A percentile compares a stretch with the other conserved stretches of the same genome.
phyloP scores from a whole-genome alignment of 2,329 filamentous ascomycete species.

The Sphaerulina vaccinii region DNA sequence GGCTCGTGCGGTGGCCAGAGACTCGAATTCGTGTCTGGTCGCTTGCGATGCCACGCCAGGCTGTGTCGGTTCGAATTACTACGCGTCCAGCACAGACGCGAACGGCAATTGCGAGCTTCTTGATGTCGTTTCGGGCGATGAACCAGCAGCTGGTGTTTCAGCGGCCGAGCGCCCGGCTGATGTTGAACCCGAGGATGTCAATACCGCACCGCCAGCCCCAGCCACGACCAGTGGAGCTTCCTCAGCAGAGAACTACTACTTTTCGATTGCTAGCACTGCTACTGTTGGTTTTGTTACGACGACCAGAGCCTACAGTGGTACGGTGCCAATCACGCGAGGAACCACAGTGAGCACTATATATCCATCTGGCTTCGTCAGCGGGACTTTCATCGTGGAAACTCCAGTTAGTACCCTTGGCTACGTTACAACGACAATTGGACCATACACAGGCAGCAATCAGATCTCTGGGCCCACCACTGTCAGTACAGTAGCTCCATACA shows the following conservation, averaged over 20 bases:
- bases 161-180: slow-evolving; percentile 10
- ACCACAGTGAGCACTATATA: slow-evolving; percentile 17
- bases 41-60: slow-evolving; percentile 14
- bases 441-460: slow-evolving; percentile 5
- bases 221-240: background rate
- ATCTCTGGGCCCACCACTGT: slow-evolving; percentile 3
- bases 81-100: background rate
- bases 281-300: slow-evolving; percentile 12
- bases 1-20: slow-evolving; percentile 7
- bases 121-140: slow-evolving; percentile 3
- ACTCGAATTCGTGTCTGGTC: slow-evolving; percentile 9
- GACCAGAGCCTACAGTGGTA: slow-evolving; percentile 11
- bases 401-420: background rate
- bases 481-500: slow-evolving; percentile 1
- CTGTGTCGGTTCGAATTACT: slow-evolving; percentile 16
- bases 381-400: slow-evolving; percentile 13
- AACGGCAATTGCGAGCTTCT: slow-evolving; percentile 16
- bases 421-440: slow-evolving; percentile 4
- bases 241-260: background rate
- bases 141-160: slow-evolving; percentile 3
- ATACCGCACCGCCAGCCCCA: slow-evolving; percentile 5
- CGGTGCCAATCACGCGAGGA: slow-evolving; percentile 9
- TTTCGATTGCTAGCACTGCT: slow-evolving; percentile 13
- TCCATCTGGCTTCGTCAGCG: slow-evolving; percentile 7
- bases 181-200: slow-evolving; percentile 1